A percentile compares a stretch with the other conserved stretches of the same genome.
Conservation (phyloP, 352 stramenopile species). For the Pythium oligandrum region DNA sequence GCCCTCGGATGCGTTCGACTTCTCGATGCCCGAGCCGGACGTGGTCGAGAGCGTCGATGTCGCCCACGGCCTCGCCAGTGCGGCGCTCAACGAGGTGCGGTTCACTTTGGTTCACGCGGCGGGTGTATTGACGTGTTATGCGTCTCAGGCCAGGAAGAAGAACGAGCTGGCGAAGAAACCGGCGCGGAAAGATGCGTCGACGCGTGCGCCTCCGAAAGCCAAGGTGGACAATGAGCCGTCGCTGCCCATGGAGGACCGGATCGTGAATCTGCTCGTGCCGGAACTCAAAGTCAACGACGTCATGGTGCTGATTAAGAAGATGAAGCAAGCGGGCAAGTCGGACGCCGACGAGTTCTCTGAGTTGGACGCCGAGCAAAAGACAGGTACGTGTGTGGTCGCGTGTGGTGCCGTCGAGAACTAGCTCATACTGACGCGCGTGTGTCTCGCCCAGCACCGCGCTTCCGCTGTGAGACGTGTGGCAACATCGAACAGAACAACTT, state of each 20-base stretch:
- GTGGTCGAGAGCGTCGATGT: conserved; percentile 51
- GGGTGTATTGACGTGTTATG: neutral
- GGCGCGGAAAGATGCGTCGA: conserved; percentile 35
- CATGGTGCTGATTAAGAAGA: conserved; percentile 87
- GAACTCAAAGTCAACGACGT: conserved; percentile 86
- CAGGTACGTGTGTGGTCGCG: conserved; percentile 29
- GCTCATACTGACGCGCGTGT: neutral
- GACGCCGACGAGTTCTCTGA: conserved; percentile 86
- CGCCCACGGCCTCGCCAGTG: conserved; percentile 33
- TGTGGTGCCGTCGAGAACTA: neutral
- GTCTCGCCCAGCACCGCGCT: conserved; percentile 49
- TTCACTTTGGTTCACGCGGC: neutral
- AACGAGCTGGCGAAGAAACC: conserved; percentile 16
- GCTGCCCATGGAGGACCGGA: conserved; percentile 83
- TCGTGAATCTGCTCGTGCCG: conserved; percentile 81
- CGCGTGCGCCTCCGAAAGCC: conserved; percentile 22
- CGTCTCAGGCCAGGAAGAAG: conserved; percentile 43
- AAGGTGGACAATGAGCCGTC: conserved; percentile 46
- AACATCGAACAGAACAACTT: conserved; percentile 90
- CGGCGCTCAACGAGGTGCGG: conserved; percentile 5
- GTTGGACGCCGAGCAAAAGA: conserved; percentile 81
- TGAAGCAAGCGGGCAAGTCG: conserved; percentile 86
- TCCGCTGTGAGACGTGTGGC: conserved; percentile 81
- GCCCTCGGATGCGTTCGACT: no score
- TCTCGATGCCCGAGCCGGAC: conserved; percentile 43